Evolutionary conservation across 2,329 filamentous ascomycete species (phyloP), one percentile per base, ranked within the genome.

Genomic region (Davidsoniella virescens): DNA sequence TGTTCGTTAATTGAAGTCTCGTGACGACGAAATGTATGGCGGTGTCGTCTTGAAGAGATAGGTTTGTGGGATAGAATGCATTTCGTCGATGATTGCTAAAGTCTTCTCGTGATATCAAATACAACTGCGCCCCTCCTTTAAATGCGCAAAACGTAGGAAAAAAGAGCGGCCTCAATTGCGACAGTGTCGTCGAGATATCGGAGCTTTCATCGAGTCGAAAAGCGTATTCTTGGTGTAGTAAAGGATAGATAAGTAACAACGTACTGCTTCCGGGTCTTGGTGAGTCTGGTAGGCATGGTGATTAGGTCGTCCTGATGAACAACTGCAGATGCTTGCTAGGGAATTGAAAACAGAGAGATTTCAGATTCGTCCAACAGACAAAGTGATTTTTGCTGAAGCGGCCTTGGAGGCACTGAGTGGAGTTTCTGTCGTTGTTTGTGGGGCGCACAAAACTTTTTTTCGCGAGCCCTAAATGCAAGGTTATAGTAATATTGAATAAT

Each of bases 191-290:
- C 20, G 40, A 49, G 29, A 52, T 44, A 41, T 52, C 46, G 40
- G 48, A 40, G 50, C 12, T 44, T 51, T 52, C 53, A 53, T 55
- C 54, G 44, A 17, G 18, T 54, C 54, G 49, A 45, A 56, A 52
- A 55, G 52, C 7, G 46, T 26, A 7, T 42, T 18, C 23, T 33
- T 14, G 29, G 39, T 20, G 29, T 51, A 18, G 54, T 53, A 48
- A 57, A 49, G 54, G 57, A 56, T 54, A 48, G 26, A 25, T 40
- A 54, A 47, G 25, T 36, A 52, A 57, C 53, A 61, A 79, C 78
- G 62, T 80, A 82, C 78, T 80, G 80, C 77, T 84, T 85, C 71
- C 81, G 75, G 70, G 81, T 85, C 72, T 84, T 82, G 65, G 75
- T 76, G 61, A 80, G 73, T 69, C 80, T 73, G 70, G 81, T 84